Evolutionary conservation across 2,329 filamentous ascomycete genomes (phyloP), one percentile per base, ranked within the genome.

Genomic region (Zymoseptoria passerinii): DNA sequence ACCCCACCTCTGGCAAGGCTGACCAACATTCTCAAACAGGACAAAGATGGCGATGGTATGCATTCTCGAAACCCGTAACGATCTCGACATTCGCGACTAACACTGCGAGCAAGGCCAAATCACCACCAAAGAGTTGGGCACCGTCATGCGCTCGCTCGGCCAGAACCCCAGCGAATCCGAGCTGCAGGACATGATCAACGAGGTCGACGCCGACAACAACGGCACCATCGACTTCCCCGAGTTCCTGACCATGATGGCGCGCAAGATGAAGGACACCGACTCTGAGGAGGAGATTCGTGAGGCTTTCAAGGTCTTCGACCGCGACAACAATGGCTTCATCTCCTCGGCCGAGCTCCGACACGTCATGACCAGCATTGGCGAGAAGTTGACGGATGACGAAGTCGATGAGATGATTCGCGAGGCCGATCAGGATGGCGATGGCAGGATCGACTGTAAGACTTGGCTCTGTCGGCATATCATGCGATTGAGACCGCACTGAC

Each of bases 221-320:
- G 83, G 83, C 71, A 83, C 82, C 65, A 84, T 86, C 68, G 82
- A 84, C 70, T 85, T 86, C 71, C 80, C 83, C 59, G 83, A 86
- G 70, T 86, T 86, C 75, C 78, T 85, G 60, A 81, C 80, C 64
- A 84, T 86, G 80, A 86, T 86, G 83, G 81, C 82, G 55, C 79
- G 79, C 68, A 82, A 82, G 68, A 82, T 83, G 74, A 82, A 81
- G 73, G 80, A 83, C 67, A 80, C 80, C 58, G 81, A 85, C 72
- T 80, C 81, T 55, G 83, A 85, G 71, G 78, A 83, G 71, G 83
- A 86, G 73, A 84, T 86, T 70, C 78, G 81, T 66, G 81, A 83
- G 70, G 83, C 83, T 55, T 86, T 86, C 78, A 80, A 81, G 72
- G 83, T 85, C 68, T 86, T 86, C 71, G 83, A 86, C 72, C 80